Conservation (phyloP, 192 early-diverging fungal species). For the Backusella mclennaniae region DNA sequence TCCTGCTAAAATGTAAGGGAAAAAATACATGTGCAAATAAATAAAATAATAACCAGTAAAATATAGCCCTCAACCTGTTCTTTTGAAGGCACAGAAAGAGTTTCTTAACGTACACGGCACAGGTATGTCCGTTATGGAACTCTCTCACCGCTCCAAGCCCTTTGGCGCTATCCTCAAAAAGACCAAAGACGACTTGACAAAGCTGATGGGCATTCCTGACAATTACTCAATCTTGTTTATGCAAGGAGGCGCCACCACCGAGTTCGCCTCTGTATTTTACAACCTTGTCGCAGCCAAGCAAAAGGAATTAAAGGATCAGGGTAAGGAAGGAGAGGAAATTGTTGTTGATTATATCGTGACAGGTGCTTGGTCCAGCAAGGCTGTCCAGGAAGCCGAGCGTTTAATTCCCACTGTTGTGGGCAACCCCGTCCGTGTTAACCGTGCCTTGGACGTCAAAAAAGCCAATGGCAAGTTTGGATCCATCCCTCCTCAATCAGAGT, state of each 20-base stretch:
- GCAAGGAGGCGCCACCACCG: constrained; percentile 93
- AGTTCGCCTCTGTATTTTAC: constrained; percentile 88
- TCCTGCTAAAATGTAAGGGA: constrained; percentile 73
- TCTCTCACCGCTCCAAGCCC: constrained; percentile 88
- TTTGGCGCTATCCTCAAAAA: constrained; percentile 75
- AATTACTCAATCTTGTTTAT: constrained; percentile 93
- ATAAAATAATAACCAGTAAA: neutral
- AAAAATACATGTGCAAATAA: neutral
- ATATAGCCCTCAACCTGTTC: constrained; percentile 64
- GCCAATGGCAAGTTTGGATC: constrained; percentile 47
- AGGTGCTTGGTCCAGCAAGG: constrained; percentile 89
- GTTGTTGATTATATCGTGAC: constrained; percentile 89
- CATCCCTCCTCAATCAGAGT: constrained; percentile 59
- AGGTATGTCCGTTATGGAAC: constrained; percentile 91
- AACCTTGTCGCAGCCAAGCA: constrained; percentile 77
- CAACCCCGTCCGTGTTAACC: constrained; percentile 55
- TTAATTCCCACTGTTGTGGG: constrained; percentile 56
- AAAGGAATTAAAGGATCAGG: constrained; percentile 23
- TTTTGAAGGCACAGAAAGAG: constrained; percentile 81
- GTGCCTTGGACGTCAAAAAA: constrained; percentile 73
- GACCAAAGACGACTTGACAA: constrained; percentile 72
- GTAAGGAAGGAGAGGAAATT: constrained; percentile 34
- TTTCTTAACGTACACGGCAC: constrained; percentile 79
- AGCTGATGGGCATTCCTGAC: constrained; percentile 76
- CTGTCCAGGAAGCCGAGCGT: constrained; percentile 77